A percentile compares a stretch with the other conserved stretches of the same genome.
phyloP scores from a whole-genome alignment of 202 grass and related monocot genomes.

The Saccharum hybrid region DNA sequence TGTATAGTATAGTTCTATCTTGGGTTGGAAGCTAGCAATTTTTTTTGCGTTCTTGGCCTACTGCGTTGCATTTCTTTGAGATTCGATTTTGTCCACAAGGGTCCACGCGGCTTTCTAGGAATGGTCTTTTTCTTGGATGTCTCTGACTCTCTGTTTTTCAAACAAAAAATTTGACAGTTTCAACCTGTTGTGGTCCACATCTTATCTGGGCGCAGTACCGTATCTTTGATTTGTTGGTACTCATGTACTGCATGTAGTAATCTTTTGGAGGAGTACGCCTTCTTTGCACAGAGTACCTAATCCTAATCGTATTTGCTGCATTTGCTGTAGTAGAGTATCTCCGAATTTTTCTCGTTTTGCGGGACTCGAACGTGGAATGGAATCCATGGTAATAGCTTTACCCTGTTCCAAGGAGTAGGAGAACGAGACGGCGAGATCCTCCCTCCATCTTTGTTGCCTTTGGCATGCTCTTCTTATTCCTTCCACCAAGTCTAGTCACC shows the following conservation, averaged over 20 bases:
- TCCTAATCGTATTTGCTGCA: neutral
- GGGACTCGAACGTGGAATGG: no score
- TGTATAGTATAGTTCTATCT: no score
- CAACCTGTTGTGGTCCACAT: constrained; percentile 27
- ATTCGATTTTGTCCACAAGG: neutral
- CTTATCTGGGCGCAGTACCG: neutral
- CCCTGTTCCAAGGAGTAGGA: no score
- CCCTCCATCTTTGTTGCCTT: neutral
- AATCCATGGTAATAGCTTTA: no score
- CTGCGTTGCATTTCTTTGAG: neutral
- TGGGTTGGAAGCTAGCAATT: neutral
- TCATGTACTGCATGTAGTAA: constrained; percentile 1
- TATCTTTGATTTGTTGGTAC: constrained; percentile 5
- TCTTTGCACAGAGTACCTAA: neutral
- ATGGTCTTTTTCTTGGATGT: neutral
- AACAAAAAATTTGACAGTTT: neutral
- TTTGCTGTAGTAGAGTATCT: neutral
- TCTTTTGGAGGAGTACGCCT: constrained; percentile 7
- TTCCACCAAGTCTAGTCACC: neutral
- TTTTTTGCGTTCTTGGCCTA: neutral
- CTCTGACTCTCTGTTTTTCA: neutral
- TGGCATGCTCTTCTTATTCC: neutral
- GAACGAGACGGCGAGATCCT: neutral
- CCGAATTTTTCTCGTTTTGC: neutral
- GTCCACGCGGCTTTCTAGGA: constrained; percentile 22